Evolutionary conservation across 2,329 filamentous ascomycete genomes (phyloP), one percentile per base, ranked within the genome.

Genomic region (Blastomyces gilchristii): DNA sequence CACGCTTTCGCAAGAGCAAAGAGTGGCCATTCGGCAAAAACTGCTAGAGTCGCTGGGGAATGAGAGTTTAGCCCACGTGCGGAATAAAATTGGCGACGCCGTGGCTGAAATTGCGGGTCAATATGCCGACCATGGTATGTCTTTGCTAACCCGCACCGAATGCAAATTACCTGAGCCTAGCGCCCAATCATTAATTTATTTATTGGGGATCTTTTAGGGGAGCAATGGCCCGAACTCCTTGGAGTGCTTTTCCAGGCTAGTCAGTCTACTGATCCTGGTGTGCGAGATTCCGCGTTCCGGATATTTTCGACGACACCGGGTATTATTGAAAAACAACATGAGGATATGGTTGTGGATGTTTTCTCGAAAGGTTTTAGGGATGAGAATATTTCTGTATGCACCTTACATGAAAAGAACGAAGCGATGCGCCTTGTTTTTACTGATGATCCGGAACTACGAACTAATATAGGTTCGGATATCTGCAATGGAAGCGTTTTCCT

Each of bases 11-110:
- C 80, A 83, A 64, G 86, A 90, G 45, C 87, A 94, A 73, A 87
- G 88, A 67, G 80, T 85, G 59, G 87, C 85, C 58, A 96, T 97
- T 71, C 86, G 91, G 69, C 83, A 88, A 71, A 96, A 93, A 76
- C 81, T 97, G 64, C 83, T 97, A 52, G 84, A 92, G 71, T 86
- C 85, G 61, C 81, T 97, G 61, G 85, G 85, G 63, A 81, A 80
- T 65, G 94, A 97, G 78, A 80, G 84, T 28, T 84, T 89, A 66
- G 83, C 86, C 65, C 81, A 84, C 49, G 89, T 96, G 57, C 84
- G 94, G 71, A 94, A 96, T 79, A 99, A 99, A 78, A 89, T 97
- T 73, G 94, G 92, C 70, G 94, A 99, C 77, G 91, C 93, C n/a
- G 89, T 97, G 66, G 94, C 94, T 31, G 94, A 99, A 77, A 83